Evolutionary conservation across 2,329 filamentous ascomycete genomes (phyloP).

Genomic region (Macrophomina tecta): DNA sequence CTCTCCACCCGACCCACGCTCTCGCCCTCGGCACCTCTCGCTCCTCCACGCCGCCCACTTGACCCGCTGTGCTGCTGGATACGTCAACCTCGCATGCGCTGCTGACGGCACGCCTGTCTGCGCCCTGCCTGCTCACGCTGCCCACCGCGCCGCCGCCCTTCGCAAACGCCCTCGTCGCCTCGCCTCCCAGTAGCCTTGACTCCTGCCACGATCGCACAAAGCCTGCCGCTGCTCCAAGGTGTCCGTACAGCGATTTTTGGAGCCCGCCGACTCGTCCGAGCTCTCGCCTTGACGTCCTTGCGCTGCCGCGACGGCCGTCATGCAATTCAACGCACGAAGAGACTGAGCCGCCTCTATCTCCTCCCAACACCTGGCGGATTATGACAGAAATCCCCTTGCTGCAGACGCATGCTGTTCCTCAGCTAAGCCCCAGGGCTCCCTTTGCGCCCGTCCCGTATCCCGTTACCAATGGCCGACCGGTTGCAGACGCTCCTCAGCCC

Average conservation of each 20-base stretch:
- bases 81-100: slow-evolving; percentile 13
- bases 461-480: slow-evolving; percentile 44
- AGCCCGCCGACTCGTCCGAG: slow-evolving; percentile 17
- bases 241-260: slow-evolving; percentile 16
- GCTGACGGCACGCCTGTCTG: slow-evolving; percentile 7
- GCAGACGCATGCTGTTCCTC: slow-evolving; percentile 50
- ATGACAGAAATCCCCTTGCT: slow-evolving; percentile 52
- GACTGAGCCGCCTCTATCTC: slow-evolving; percentile 40
- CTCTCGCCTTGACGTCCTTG: slow-evolving; percentile 20
- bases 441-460: slow-evolving; percentile 39
- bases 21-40: slow-evolving; percentile 17
- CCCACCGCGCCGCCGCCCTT: not conserved
- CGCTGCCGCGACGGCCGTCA: slow-evolving; percentile 46
- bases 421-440: slow-evolving; percentile 46
- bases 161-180: slow-evolving; percentile 24
- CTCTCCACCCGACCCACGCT: slow-evolving; percentile 23
- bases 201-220: slow-evolving; percentile 26
- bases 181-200: slow-evolving; percentile 15
- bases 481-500: slow-evolving; percentile 38
- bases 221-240: slow-evolving; percentile 2
- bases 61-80: slow-evolving; percentile 5
- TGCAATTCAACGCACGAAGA: slow-evolving; percentile 48
- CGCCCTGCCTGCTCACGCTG: slow-evolving; percentile 6
- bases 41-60: slow-evolving; percentile 10
- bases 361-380: slow-evolving; percentile 27